Conservation (phyloP, 2,329 filamentous ascomycete genomes). For the Aphanoascus verrucosus region DNA sequence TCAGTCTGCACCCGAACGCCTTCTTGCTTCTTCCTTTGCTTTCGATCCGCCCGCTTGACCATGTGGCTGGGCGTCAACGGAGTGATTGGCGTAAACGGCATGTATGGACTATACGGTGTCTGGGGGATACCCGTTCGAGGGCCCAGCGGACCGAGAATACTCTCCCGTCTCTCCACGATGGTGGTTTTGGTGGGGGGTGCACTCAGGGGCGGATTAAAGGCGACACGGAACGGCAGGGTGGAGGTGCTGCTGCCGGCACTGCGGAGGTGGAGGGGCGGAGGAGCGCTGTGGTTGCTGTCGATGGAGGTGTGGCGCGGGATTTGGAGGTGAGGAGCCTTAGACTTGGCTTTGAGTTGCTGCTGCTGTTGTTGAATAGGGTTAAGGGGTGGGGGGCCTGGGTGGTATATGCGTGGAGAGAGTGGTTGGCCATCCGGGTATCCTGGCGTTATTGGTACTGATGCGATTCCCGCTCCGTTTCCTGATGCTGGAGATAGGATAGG, state of each 20-base stretch:
- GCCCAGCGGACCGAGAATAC: conserved; percentile 24
- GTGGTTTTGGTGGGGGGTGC: conserved; percentile 42
- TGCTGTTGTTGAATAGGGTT: conserved; percentile 30
- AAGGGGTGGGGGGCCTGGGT: conserved; percentile 45
- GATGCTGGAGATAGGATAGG: conserved; percentile 37
- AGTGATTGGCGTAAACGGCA: conserved; percentile 42
- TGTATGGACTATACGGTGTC: conserved; percentile 42
- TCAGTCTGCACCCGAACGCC: conserved; percentile 37
- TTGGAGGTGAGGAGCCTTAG: not conserved
- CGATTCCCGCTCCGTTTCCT: no score
- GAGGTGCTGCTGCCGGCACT: conserved; percentile 24
- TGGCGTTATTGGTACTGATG: conserved; percentile 29
- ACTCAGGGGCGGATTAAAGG: conserved; percentile 32
- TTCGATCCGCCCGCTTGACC: conserved; percentile 36
- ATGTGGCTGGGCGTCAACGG: conserved; percentile 39
- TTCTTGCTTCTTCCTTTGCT: conserved; percentile 33
- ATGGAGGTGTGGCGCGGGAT: conserved; percentile 6
- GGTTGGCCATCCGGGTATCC: conserved; percentile 44
- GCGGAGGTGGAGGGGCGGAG: conserved; percentile 26
- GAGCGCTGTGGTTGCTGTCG: conserved; percentile 16
- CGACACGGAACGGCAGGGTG: conserved; percentile 36
- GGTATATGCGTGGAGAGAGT: conserved; percentile 47
- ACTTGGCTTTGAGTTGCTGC: conserved; percentile 12
- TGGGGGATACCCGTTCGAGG: conserved; percentile 38
- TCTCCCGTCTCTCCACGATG: conserved; percentile 36